Evolutionary conservation across 2,329 filamentous ascomycete genomes (phyloP).

Genomic region (Neofusicoccum ribis): DNA sequence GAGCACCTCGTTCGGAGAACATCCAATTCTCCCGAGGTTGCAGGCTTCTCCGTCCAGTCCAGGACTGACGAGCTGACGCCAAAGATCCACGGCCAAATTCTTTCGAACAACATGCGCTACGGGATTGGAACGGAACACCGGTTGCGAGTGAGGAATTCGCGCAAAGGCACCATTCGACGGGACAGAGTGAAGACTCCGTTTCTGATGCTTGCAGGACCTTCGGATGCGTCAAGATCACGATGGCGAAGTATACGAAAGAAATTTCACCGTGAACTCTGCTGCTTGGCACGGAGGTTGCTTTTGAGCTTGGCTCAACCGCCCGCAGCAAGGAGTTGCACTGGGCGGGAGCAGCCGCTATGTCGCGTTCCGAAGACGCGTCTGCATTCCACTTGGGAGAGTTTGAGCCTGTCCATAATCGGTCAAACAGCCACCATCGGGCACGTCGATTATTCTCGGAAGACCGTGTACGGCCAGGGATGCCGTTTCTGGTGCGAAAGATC

Average conservation of each 20-base stretch:
- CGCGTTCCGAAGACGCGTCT: conserved; percentile 4
- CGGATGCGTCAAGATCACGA: background rate
- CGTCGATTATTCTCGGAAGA: background rate
- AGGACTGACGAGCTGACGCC: background rate
- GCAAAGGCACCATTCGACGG: background rate
- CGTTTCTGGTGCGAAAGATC: background rate
- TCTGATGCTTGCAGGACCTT: background rate
- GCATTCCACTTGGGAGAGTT: background rate
- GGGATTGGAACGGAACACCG: background rate
- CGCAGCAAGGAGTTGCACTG: background rate
- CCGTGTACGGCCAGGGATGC: background rate
- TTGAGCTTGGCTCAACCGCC: background rate
- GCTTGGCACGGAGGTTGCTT: background rate
- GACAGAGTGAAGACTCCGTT: background rate
- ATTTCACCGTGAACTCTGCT: background rate
- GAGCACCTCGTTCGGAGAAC: background rate
- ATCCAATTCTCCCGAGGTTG: background rate
- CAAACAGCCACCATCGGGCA: background rate
- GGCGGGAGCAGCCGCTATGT: background rate
- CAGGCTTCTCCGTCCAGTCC: background rate
- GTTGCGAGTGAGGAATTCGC: background rate
- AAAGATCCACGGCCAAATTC: conserved; percentile 8
- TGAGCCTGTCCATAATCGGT: background rate
- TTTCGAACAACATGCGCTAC: background rate
- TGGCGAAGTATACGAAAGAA: background rate